These are phyloP conservation scores for Chrysanthemum makinoi DNA, from an alignment of 129 eudicot species.

Conservation along the genomic window DNA sequence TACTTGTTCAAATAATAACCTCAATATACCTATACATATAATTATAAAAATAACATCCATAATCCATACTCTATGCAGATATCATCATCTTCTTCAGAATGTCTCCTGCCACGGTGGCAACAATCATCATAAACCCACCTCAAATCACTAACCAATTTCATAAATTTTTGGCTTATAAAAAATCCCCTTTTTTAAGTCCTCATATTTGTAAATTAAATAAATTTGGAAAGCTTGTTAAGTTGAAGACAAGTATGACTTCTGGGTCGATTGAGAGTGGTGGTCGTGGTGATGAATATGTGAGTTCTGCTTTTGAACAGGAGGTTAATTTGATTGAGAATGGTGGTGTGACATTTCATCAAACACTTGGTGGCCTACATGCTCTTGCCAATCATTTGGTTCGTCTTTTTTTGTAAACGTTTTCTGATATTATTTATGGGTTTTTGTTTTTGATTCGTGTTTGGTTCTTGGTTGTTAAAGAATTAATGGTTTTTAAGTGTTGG, in stretches of 20 bases:
- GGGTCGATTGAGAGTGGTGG: conserved; percentile 25
- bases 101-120: conserved; percentile 13
- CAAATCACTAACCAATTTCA: conserved; percentile 1
- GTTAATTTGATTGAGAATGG: conserved; percentile 27
- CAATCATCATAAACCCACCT: conserved; percentile 13
- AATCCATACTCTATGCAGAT: no score
- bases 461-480: background rate
- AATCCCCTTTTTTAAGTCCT: conserved; percentile 1
- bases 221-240: conserved; percentile 6
- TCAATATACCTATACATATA: no score
- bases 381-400: conserved; percentile 51
- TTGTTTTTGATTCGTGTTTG: background rate
- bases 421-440: background rate
- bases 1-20: no score
- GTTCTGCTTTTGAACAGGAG: conserved; percentile 46
- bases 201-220: conserved; percentile 12
- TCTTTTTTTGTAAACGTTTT: background rate
- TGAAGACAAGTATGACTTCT: background rate
- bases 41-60: no score
- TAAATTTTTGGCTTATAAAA: conserved; percentile 3
- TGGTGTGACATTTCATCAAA: conserved; percentile 3
- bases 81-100: background rate
- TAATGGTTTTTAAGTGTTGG: background rate
- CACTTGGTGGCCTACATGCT: conserved; percentile 33
- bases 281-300: conserved; percentile 8